A percentile compares a stretch with the other conserved stretches of the same genome.
Conservation (phyloP, 23 red algal species). For the Agarophyton chilense region DNA sequence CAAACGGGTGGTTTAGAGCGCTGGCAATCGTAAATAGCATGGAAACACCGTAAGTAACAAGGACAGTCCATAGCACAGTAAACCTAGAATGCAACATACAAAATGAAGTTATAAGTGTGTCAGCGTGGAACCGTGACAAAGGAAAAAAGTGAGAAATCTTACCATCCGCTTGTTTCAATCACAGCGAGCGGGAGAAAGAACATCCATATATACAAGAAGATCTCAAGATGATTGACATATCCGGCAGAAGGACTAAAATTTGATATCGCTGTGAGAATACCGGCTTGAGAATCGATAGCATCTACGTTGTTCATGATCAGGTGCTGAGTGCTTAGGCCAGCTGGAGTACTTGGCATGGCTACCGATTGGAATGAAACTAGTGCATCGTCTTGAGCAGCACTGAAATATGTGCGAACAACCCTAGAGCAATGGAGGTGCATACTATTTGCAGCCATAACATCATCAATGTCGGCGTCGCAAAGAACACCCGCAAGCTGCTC, state of each 20-base stretch:
- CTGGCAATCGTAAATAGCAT: conserved; percentile 37
- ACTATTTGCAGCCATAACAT: neutral
- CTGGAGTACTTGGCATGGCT: neutral
- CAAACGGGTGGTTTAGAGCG: conserved; percentile 46
- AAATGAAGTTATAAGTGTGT: too few species aligned
- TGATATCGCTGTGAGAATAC: neutral
- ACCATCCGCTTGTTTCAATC: conserved; percentile 51
- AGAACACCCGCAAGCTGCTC: conserved; percentile 21
- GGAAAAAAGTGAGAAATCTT: too few species aligned
- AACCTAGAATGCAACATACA: too few species aligned
- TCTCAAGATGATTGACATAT: conserved; percentile 36
- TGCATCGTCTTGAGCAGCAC: conserved; percentile 26
- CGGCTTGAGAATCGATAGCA: conserved; percentile 1
- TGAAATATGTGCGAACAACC: conserved; percentile 38
- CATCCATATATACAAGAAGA: conserved; percentile 64
- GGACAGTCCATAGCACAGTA: conserved; percentile 35
- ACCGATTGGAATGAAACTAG: neutral
- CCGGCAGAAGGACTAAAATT: conserved; percentile 29
- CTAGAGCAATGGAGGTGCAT: conserved; percentile 34
- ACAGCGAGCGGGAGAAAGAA: conserved; percentile 53
- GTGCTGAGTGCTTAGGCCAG: neutral
- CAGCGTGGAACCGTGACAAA: too few species aligned
- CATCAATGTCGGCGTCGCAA: neutral
- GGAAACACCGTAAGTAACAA: conserved; percentile 35
- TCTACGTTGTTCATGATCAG: conserved; percentile 24